Conservation (phyloP, 306 rosid genomes). For the Amphicarpaea edgeworthii region DNA sequence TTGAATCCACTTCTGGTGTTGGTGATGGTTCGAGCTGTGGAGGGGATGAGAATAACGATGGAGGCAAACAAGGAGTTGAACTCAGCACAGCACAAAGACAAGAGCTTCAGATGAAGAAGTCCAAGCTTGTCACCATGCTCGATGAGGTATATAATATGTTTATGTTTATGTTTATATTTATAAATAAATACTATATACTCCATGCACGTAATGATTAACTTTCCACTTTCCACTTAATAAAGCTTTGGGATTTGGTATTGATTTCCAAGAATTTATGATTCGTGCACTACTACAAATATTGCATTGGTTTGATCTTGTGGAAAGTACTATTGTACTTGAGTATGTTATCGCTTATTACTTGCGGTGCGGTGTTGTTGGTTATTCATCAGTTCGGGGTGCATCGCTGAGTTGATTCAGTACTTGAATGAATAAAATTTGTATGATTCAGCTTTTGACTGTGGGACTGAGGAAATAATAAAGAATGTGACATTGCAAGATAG, state of each 20-base stretch:
- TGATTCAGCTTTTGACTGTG: constrained; percentile 43
- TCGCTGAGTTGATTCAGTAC: constrained; percentile 16
- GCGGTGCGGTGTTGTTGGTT: background rate
- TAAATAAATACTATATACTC: background rate
- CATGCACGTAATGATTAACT: constrained; percentile 33
- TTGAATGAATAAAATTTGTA: constrained; percentile 25
- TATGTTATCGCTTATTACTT: background rate
- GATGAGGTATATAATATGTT: constrained; percentile 69
- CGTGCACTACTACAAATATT: constrained; percentile 19
- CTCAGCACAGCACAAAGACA: constrained; percentile 70
- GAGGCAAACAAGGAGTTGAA: constrained; percentile 53
- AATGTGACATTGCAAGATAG: constrained; percentile 44
- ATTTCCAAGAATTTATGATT: constrained; percentile 24
- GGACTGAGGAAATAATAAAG: constrained; percentile 33
- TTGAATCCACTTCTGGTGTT: constrained; percentile 43
- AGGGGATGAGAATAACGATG: constrained; percentile 32
- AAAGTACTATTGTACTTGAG: constrained; percentile 26
- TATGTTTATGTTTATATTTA: too few relatives aligned
- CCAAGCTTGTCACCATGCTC: constrained; percentile 78
- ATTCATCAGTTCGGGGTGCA: background rate
- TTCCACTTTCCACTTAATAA: constrained; percentile 14
- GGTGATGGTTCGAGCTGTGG: constrained; percentile 44
- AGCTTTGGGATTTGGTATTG: constrained; percentile 7
- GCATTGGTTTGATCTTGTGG: constrained; percentile 7
- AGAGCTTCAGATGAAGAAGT: constrained; percentile 86